Evolutionary conservation across 2,329 filamentous ascomycete species (phyloP), one percentile per base, ranked within the genome.

Genomic region (Penicillium sp.): DNA sequence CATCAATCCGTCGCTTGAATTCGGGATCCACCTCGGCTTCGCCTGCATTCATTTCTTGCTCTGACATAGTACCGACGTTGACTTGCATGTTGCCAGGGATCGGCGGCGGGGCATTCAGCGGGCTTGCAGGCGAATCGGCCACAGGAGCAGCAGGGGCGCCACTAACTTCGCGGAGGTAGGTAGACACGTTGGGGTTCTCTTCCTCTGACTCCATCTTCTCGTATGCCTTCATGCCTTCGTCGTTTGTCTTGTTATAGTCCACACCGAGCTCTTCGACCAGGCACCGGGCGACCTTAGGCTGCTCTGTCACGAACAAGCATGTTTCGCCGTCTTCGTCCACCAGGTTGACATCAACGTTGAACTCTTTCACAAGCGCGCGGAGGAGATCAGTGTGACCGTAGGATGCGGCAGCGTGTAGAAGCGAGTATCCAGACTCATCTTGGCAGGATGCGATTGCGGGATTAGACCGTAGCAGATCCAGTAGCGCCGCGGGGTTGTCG

Each of bases 281-380:
- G 52, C 88, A 84, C 66, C 85, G 85, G 21, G 93, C 93, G 44
- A 91, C 88, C 4, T 90, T 87, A 49, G 89, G 80, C 0, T 86
- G 90, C 76, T 99, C 95, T 27, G 88, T 87, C n/a, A 92, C 91
- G 70, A 96, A 99, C 4, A 99, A 81, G n/a, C 93, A 90, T 1
- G 93, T 97, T 77, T 99, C 95, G 55, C 87, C 85, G 72, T 99
- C 95, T 73, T 96, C 91, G 71, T 99, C 95, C 64, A 84, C 85
- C 52, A 97, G 79, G 71, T 97, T 88, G 48, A 92, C 84, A 58
- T 93, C 81, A 24, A 93, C 93, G 13, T 86, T 77, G 75, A 93
- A 91, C 33, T 93, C 90, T 47, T 81, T 81, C 27, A 96, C 81
- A 6, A 99, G 83, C 0, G 85, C 76, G 42, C 90, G 88, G 16